Percentiles rank a stretch among this genome's conserved stretches.
Evolutionary conservation across 192 early-diverging fungal species (phyloP).

Genomic region (Dissophora ornata): DNA sequence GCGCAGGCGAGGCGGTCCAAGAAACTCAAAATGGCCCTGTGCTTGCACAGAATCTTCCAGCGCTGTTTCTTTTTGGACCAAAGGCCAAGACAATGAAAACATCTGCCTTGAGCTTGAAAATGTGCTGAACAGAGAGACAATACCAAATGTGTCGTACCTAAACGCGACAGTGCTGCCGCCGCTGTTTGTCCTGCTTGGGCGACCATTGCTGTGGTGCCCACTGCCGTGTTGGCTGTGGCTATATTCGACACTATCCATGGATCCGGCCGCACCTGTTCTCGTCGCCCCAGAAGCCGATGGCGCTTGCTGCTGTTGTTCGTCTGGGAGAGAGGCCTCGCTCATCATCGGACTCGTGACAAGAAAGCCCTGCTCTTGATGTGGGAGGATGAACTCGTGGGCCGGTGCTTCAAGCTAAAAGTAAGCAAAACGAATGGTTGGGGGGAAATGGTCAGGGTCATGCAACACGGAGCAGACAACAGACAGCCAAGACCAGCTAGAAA

Average conservation of each 20-base stretch:
- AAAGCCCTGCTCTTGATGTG: conserved; percentile 32
- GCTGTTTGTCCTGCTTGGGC: conserved; percentile 22
- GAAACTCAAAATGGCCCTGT: too few relatives aligned
- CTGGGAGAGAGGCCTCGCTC: conserved; percentile 40
- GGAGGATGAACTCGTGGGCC: conserved; percentile 26
- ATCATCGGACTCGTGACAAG: conserved; percentile 46
- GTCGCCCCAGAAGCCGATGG: background rate
- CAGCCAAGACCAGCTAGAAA: too few relatives aligned
- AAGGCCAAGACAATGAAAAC: too few relatives aligned
- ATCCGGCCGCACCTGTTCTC: background rate
- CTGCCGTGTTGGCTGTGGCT: background rate
- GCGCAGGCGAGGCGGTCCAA: too few relatives aligned
- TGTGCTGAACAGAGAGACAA: too few relatives aligned
- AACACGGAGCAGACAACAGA: too few relatives aligned
- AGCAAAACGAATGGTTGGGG: too few relatives aligned
- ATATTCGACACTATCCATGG: conserved; percentile 24
- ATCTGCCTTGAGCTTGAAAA: too few relatives aligned
- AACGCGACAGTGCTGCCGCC: conserved; percentile 8
- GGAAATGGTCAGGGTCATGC: too few relatives aligned
- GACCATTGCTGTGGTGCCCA: conserved; percentile 12
- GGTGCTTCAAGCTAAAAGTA: conserved; percentile 21
- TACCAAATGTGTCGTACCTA: background rate
- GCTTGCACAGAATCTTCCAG: too few relatives aligned
- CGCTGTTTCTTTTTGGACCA: too few relatives aligned
- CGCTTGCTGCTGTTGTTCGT: conserved; percentile 21